Base-by-base conservation (phyloP, 257 asterid genomes). In the Solanum bukasovii region DNA sequence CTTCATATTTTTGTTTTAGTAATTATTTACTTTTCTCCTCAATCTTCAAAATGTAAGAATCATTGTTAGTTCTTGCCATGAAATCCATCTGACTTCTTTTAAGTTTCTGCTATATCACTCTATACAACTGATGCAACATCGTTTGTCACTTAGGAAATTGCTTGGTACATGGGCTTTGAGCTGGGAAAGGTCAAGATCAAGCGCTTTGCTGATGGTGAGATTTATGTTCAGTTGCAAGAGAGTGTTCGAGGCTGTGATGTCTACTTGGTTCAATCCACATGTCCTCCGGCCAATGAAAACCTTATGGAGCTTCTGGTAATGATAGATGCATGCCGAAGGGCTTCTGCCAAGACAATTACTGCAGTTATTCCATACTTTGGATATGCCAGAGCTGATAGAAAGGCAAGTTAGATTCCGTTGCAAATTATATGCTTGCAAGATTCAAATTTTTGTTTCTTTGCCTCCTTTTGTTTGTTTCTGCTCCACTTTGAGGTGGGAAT, bases 271-370 rank as follows among this genome's bases (percentile, higher is more conserved):
- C 98, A 96, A 89, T 93, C 98, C 59, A 93, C 98, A 29, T 95
- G 98, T 86, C 98, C 98, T 87, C 96, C 98, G 6, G 98, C 98
- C 52, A 94, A 96, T 90, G 98, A 96, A 90, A 96, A 96, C 90
- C 93, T 96, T 75, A 96, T 96, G 98, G 98, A 96, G 93, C 98
- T 96, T 91, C 90, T 93, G 92, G 88, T 96, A 87, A 94, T 96
- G 98, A 93, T 94, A 75, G 98, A 96, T 93, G 98, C 98, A 89
- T 96, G 98, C 90, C 94, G 98, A 75, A 94, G 98, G 92, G 98
- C 98, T 86, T 96, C 98, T 27, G 98, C 98, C 16, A 96, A 94
- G 91, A 96, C 90, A 84, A 92, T 96, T 77, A 96, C 98, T 59
- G 98, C 98, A 8, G 98, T 96, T 87, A 93, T 94, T 87, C 98